These are phyloP conservation scores for Melanomma pulvis-pyrius DNA, from an alignment of 495 filamentous ascomycete species.

Conservation along the genomic window DNA sequence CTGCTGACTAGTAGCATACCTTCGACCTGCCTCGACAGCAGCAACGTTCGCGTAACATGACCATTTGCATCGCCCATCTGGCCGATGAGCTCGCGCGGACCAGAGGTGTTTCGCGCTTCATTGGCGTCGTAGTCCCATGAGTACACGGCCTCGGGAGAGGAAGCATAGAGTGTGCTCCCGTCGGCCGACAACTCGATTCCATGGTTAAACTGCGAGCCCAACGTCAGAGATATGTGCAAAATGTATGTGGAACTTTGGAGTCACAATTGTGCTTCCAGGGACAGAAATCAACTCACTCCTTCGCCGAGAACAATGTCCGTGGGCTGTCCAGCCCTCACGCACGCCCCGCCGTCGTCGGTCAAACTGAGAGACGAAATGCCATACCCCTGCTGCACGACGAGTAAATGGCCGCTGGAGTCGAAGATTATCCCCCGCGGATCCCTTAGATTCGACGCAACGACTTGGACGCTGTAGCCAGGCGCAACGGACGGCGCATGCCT, in stretches of 20 bases:
- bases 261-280: background rate
- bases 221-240: background rate
- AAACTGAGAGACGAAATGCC: conserved; percentile 61
- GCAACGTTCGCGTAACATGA: conserved; percentile 66
- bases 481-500: conserved; percentile 54
- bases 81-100: conserved; percentile 52
- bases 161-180: conserved; percentile 67
- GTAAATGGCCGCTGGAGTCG: conserved; percentile 60
- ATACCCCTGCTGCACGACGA: conserved; percentile 59
- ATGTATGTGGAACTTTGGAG: background rate
- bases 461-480: conserved; percentile 58
- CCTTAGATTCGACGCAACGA: conserved; percentile 58
- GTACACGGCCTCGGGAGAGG: conserved; percentile 57
- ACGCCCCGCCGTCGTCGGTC: conserved; percentile 55
- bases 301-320: conserved; percentile 38
- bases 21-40: conserved; percentile 55
- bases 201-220: conserved; percentile 61
- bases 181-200: conserved; percentile 66
- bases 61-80: conserved; percentile 60
- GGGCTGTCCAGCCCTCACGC: conserved; percentile 45
- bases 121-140: conserved; percentile 63
- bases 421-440: conserved; percentile 63
- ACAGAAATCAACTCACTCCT: conserved; percentile 44
- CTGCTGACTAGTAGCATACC: conserved; percentile 63
- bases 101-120: conserved; percentile 47